Percentiles rank a stretch among this genome's conserved stretches.
Conservation (phyloP, 148 eudicot species). For the Rhododendron mucronatum region DNA sequence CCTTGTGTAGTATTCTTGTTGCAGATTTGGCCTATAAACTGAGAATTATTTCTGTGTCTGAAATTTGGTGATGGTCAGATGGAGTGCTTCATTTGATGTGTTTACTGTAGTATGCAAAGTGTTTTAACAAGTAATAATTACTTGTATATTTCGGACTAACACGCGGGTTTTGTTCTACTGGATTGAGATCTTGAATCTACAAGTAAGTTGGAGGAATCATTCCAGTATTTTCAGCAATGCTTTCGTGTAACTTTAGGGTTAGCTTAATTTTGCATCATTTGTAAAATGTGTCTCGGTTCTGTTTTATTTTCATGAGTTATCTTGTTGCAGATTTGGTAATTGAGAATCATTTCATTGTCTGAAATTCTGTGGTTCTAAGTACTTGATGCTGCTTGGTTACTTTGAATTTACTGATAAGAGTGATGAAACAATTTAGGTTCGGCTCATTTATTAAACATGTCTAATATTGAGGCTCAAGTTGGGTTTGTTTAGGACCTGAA, state of each 20-base stretch:
- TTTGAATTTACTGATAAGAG: neutral
- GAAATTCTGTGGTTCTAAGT: neutral
- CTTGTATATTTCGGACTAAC: neutral
- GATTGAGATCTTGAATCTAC: neutral
- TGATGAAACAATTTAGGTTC: neutral
- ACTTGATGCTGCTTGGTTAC: neutral
- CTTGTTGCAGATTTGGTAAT: neutral
- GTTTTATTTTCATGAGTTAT: neutral
- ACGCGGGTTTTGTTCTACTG: neutral
- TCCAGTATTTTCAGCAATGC: neutral
- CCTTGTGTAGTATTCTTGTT: constrained; percentile 3
- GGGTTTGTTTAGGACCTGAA: too few species aligned
- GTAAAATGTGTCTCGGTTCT: neutral
- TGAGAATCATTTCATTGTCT: neutral
- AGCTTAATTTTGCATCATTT: neutral
- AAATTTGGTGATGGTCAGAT: neutral
- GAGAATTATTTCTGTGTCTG: neutral
- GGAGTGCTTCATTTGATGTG: neutral
- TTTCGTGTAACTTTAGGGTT: neutral
- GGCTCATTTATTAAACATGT: neutral
- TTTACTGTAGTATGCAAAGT: neutral
- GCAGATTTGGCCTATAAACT: neutral
- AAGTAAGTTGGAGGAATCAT: neutral
- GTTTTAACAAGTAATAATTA: neutral
- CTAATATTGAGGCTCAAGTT: neutral